Evolutionary conservation across 257 asterid species (phyloP).

Genomic region (Linderniella brevidens): DNA sequence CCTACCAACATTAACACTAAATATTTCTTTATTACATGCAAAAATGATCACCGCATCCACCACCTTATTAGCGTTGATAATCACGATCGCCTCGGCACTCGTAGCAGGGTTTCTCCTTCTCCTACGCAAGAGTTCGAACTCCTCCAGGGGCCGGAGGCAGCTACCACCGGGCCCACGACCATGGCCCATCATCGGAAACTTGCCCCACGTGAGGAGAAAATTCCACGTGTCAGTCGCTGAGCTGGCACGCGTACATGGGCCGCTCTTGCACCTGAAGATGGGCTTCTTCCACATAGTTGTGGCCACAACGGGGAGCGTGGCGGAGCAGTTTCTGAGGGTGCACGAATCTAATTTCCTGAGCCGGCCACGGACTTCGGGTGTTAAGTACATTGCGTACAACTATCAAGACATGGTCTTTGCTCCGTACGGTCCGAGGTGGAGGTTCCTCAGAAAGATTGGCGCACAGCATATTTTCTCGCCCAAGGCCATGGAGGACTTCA

Average conservation of each 20-base stretch:
- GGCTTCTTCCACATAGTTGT: constrained; percentile 74
- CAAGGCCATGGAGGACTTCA: constrained; percentile 69
- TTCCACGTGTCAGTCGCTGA: constrained; percentile 77
- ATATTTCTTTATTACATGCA: too few relatives aligned
- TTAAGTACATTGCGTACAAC: constrained; percentile 64
- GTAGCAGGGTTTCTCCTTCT: too few relatives aligned
- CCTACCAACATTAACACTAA: too few relatives aligned
- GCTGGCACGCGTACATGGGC: constrained; percentile 55
- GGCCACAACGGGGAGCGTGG: constrained; percentile 57
- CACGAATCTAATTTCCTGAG: constrained; percentile 64
- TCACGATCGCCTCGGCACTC: too few relatives aligned
- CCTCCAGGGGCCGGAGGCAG: constrained; percentile 2
- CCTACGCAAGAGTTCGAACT: not conserved
- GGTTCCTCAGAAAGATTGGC: constrained; percentile 55
- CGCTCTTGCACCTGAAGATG: constrained; percentile 62
- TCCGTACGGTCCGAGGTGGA: constrained; percentile 93
- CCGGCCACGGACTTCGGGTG: constrained; percentile 87
- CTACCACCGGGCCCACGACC: constrained; percentile 92
- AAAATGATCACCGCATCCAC: too few relatives aligned
- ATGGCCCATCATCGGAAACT: constrained; percentile 84
- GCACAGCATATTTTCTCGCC: constrained; percentile 66
- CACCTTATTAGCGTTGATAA: too few relatives aligned
- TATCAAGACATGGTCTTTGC: constrained; percentile 83
- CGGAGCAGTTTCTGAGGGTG: constrained; percentile 57
- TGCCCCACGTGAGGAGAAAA: constrained; percentile 51